Evolutionary conservation across 305 asterid genomes (phyloP), one percentile per base, ranked within the genome.

Genomic region (Striga hermonthica): DNA sequence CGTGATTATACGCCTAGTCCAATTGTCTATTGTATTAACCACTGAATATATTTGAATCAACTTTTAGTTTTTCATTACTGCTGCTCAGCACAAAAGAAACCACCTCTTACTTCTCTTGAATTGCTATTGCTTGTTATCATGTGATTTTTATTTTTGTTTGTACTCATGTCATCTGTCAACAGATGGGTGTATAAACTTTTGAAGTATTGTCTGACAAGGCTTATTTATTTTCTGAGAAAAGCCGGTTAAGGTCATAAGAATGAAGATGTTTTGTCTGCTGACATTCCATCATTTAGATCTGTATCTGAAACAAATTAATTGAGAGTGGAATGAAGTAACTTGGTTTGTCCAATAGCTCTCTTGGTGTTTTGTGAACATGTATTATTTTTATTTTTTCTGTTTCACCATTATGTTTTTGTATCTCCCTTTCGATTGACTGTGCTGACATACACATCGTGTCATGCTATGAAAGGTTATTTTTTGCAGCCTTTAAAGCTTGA

Each of bases 271-370:
- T 16, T 15, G 38, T 57, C 1, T 12, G 14, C 11, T 13, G 5
- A 64, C 13, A 31, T 64, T 64, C 50, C 60, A 64, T 15, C 6
- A 9, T 47, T 15, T 35, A 57, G 49, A 64, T 49, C 36, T 48
- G 6, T 10, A 9, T 7, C 1, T 64, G 37, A 49, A 53, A 64
- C 9, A 28, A 64, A 22, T 15, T 15, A 64, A 38, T 15, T 35
- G 14, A 54, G 5, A 3, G 49, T 5, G 7, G 28, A 16, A 14
- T 9, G 48, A 16, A 7, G 68, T 45, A 62, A n/a, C 57, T 47
- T 1, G 4, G 7, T 60, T 15, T 40, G n/a, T 13, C 41, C 13
- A 37, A 9, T 40, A 47, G 15, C 3, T 11, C 53, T 10, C 53
- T 47, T 9, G 36, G 35, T 38, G 49, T 60, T 14, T 14, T 13